Evolutionary conservation across 805 yeast species (phyloP), one percentile per base, ranked within the genome.

Genomic region (Ogataea nakhonphanomensis): DNA sequence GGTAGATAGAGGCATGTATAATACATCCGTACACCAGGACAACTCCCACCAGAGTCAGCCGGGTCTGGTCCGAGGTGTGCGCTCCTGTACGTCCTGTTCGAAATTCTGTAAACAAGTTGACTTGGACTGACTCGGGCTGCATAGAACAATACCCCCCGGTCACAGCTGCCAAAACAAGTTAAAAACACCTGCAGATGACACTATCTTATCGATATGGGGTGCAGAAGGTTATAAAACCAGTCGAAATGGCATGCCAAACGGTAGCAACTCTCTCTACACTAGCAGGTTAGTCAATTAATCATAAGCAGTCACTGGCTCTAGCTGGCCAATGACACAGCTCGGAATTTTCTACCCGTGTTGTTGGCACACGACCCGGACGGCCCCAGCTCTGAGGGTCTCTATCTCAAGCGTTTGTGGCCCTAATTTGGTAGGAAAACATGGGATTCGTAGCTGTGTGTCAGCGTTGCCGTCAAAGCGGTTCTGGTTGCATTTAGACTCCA

Each of bases 1-100:
- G 24, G n/a, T n/a, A 25, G 10, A 10, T 30, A 30, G 65, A 54
- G 27, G 35, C 15, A 31, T 15, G 42, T 27, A 38, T 20, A 38
- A 28, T 32, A 22, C 32, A 38, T 25, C 41, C 35, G 40, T 37
- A 30, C 40, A 37, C 40, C 39, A 25, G 15, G 8, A 31, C 24
- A 41, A 2, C 27, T n/a, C 27, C 27, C 27, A 25, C 12, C 27
- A 10, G 27, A 10, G 11, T 25, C 27, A n/a, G 6, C 27, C 27
- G 27, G 27, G 11, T 5, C 20, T 11, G 48, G 48, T 44, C 35
- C 22, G 13, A 31, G 45, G 48, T 37, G 41, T 37, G 20, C 14
- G 3, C 7, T 9, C 31, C 31, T 29, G 31, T 29, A 29, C 20
- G 10, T 25, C n/a, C n/a, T 25, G 26, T 25, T 25, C 20, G 9